Evolutionary conservation across 2,329 filamentous ascomycete genomes (phyloP).

Genomic region (Aspergillus thermomutatus): DNA sequence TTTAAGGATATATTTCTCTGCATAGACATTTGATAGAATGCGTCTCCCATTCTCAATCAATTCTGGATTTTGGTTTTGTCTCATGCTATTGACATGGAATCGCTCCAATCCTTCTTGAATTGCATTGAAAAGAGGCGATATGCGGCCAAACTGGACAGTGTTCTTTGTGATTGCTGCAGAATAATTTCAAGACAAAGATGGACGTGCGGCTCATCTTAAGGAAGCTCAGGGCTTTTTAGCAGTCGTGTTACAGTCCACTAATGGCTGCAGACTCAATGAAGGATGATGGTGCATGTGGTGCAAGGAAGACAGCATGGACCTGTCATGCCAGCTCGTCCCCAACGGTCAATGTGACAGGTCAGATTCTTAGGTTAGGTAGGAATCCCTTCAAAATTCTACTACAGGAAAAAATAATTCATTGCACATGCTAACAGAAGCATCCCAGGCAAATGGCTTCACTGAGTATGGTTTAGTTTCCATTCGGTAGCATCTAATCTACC

Average conservation of each 20-base stretch:
- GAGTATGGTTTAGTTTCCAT: neutral
- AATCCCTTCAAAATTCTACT: neutral
- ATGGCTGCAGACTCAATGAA: neutral
- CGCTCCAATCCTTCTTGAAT: neutral
- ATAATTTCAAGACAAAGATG: neutral
- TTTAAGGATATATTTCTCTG: neutral
- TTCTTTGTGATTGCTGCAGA: neutral
- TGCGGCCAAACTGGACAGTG: neutral
- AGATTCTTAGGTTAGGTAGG: neutral
- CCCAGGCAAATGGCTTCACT: neutral
- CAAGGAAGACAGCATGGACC: neutral
- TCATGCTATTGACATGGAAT: neutral
- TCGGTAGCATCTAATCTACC: neutral
- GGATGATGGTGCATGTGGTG: neutral
- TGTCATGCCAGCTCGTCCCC: neutral
- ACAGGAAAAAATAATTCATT: neutral
- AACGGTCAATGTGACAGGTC: constrained; percentile 1
- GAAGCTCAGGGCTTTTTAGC: neutral
- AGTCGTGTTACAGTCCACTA: neutral
- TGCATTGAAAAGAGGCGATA: neutral
- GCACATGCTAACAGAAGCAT: neutral
- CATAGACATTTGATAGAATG: neutral
- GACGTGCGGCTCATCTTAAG: neutral
- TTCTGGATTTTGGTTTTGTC: neutral
- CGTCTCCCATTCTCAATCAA: neutral